phyloP scores from a whole-genome alignment of 176 grass and related monocot species.

The Metroxylon sagu region DNA sequence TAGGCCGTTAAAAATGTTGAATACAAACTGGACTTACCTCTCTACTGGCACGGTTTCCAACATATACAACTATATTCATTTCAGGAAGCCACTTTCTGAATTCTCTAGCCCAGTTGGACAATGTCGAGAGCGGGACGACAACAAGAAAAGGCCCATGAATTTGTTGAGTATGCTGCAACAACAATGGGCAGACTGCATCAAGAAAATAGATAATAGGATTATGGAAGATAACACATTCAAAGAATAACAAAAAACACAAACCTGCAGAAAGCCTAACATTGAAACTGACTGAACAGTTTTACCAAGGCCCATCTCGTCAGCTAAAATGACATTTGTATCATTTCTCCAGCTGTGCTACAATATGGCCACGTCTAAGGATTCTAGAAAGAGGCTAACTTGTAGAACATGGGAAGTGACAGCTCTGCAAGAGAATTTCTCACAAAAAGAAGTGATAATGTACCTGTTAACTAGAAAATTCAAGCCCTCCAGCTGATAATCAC shows the following conservation, averaged over 20 bases:
- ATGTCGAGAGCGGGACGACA: constrained; percentile 90
- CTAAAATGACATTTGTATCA: constrained; percentile 99
- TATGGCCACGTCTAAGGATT: not conserved
- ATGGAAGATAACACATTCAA: not conserved
- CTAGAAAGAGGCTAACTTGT: too few species aligned
- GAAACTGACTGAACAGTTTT: constrained; percentile 99
- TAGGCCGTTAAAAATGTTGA: too few species aligned
- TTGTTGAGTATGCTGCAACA: constrained; percentile 84
- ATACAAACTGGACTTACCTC: constrained; percentile 39
- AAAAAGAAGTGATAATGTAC: constrained; percentile 17
- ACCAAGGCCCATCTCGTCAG: constrained; percentile 99
- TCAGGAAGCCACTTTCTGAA: constrained; percentile 95
- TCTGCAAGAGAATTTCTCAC: too few species aligned
- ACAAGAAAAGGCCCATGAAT: constrained; percentile 96
- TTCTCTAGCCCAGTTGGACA: constrained; percentile 96
- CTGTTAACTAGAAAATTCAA: constrained; percentile 98
- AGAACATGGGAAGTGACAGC: too few species aligned
- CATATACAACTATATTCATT: constrained; percentile 91
- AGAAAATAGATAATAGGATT: constrained; percentile 11
- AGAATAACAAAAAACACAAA: constrained; percentile 16
- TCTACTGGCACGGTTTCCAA: constrained; percentile 98
- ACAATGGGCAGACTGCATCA: not conserved
- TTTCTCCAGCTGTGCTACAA: constrained; percentile 79
- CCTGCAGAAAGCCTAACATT: constrained; percentile 93
- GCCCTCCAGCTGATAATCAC: constrained; percentile 99